Evolutionary conservation across 2,329 filamentous ascomycete species (phyloP).

Genomic region (Thielaviopsis punctulata): DNA sequence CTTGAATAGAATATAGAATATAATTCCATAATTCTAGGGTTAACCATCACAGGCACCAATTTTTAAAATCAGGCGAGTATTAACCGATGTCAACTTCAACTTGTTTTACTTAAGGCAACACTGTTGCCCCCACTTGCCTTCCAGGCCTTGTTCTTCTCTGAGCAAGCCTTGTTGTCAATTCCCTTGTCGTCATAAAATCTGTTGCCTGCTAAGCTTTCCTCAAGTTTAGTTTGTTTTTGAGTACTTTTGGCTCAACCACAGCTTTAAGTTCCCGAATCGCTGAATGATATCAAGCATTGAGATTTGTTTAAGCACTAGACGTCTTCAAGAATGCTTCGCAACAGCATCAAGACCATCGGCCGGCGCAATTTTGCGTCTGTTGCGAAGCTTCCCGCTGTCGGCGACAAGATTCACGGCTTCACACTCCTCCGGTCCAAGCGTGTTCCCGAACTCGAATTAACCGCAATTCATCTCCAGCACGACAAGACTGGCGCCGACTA

Average conservation of each 20-base stretch:
- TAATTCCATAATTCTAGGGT: background rate
- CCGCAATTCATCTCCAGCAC: conserved; percentile 76
- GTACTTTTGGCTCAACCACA: background rate
- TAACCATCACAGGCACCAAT: background rate
- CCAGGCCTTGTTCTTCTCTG: background rate
- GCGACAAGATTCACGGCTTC: conserved; percentile 84
- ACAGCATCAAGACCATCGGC: conserved; percentile 9
- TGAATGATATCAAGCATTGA: background rate
- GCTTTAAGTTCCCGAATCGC: background rate
- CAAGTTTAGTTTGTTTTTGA: background rate
- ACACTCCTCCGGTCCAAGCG: conserved; percentile 78
- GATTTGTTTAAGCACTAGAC: background rate
- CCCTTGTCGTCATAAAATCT: background rate
- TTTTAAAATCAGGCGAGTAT: background rate
- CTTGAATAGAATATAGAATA: background rate
- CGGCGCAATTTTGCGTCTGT: conserved; percentile 9
- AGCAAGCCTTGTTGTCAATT: background rate
- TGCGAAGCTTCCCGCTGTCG: conserved; percentile 41
- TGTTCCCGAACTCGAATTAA: conserved; percentile 84
- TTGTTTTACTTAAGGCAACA: too few relatives aligned
- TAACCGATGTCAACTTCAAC: conserved; percentile 2
- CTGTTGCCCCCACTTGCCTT: too few relatives aligned
- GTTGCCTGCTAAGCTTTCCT: background rate
- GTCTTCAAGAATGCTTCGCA: conserved; percentile 7
- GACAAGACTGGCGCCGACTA: conserved; percentile 94